These are phyloP conservation scores for Cichorium intybus DNA, from an alignment of 140 eudicot species.

Conservation along the genomic window DNA sequence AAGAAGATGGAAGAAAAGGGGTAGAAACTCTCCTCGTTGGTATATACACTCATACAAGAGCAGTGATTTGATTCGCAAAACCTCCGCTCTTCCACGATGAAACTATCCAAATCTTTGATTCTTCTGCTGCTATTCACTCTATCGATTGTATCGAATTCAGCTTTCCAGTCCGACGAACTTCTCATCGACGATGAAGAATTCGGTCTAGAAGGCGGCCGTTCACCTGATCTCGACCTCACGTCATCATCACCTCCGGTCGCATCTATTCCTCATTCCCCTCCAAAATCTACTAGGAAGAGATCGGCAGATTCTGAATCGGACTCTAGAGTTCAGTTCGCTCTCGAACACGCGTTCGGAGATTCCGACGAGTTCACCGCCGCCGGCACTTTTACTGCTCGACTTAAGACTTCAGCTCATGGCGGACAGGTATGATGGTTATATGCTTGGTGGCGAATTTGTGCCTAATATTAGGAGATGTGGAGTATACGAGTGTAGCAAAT, in stretches of 20 bases:
- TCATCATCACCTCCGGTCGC: constrained; percentile 33
- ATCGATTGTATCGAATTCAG: constrained; percentile 21
- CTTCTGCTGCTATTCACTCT: constrained; percentile 12
- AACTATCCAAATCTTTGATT: constrained; percentile 3
- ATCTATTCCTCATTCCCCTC: constrained; percentile 15
- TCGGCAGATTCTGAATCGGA: constrained; percentile 58
- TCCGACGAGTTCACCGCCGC: constrained; percentile 69
- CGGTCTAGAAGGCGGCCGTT: constrained; percentile 61
- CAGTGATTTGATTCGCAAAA: constrained; percentile 1
- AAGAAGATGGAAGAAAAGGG: not conserved
- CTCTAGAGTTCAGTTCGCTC: constrained; percentile 69
- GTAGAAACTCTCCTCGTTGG: no score
- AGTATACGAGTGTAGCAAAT: not conserved
- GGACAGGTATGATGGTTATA: constrained; percentile 52
- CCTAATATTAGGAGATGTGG: not conserved
- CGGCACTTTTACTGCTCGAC: constrained; percentile 86
- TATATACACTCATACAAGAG: no score
- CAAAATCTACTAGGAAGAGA: constrained; percentile 34
- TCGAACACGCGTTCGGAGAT: constrained; percentile 85
- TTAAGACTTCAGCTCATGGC: constrained; percentile 69
- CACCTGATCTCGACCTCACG: constrained; percentile 31
- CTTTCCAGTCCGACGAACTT: constrained; percentile 92
- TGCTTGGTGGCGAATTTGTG: not conserved
- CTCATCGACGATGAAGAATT: constrained; percentile 81
- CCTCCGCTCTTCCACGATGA: constrained; percentile 20